These are phyloP conservation scores for Oryza punctata DNA, from an alignment of 176 grass and related monocot species.

Conservation along the genomic window DNA sequence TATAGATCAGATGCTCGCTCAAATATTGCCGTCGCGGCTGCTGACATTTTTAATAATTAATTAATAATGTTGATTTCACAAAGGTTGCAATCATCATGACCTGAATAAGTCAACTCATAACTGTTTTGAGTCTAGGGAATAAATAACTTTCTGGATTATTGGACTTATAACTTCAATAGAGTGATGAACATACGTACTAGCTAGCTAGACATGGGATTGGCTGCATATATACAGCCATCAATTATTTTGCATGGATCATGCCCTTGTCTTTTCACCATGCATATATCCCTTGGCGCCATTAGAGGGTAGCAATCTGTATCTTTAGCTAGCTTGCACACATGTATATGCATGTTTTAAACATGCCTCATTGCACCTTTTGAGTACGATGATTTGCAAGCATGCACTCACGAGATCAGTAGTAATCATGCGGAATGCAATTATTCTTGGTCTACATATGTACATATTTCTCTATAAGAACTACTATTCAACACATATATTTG, in stretches of 20 bases:
- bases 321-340: neutral
- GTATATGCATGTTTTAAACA: neutral
- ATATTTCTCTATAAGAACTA: too few species aligned
- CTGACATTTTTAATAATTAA: too few species aligned
- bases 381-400: neutral
- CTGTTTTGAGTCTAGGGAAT: neutral
- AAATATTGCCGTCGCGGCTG: too few species aligned
- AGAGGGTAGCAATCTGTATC: neutral
- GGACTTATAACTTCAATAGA: neutral
- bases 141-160: neutral
- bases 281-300: neutral
- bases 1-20: too few species aligned
- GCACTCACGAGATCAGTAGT: neutral
- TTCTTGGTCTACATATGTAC: neutral
- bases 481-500: too few species aligned
- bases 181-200: neutral
- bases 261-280: constrained; percentile 17
- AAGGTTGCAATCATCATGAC: neutral
- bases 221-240: neutral
- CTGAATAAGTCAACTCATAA: neutral
- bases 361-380: neutral
- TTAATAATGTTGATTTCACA: too few species aligned
- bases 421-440: neutral
- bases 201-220: neutral
- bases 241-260: constrained; percentile 13